A percentile compares a stretch with the other conserved stretches of the same genome.
Evolutionary conservation across 2,329 filamentous ascomycete genomes (phyloP).

Genomic region (Arthrinium puccinioides): DNA sequence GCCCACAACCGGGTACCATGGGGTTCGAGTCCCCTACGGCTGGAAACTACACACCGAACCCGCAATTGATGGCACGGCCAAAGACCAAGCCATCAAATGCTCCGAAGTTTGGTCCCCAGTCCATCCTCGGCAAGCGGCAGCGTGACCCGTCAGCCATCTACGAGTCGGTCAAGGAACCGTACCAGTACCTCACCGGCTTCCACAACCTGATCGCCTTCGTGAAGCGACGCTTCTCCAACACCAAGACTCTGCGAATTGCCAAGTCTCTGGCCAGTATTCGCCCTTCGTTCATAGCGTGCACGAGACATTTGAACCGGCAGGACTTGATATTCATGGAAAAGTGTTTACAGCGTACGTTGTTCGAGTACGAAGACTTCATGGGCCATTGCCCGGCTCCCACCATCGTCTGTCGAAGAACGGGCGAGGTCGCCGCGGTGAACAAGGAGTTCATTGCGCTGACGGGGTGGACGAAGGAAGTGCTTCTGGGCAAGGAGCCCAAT

Average conservation of each 20-base stretch:
- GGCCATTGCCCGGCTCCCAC: conserved; percentile 83
- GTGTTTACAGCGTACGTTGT: conserved; percentile 85
- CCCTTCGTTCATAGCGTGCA: conserved; percentile 88
- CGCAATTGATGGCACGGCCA: conserved; percentile 23
- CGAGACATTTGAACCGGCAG: conserved; percentile 76
- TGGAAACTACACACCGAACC: conserved; percentile 24
- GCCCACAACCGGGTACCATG: conserved; percentile 46
- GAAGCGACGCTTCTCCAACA: conserved; percentile 67
- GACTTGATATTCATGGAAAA: conserved; percentile 98
- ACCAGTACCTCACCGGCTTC: conserved; percentile 84
- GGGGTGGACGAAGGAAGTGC: conserved; percentile 84
- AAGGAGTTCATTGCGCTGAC: conserved; percentile 96
- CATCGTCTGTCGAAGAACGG: conserved; percentile 83
- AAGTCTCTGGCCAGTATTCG: conserved; percentile 84
- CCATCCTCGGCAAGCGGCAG: conserved; percentile 49
- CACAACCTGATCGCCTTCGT: conserved; percentile 80
- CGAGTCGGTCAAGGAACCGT: conserved; percentile 81
- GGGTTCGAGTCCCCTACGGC: conserved; percentile 49
- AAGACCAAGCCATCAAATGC: conserved; percentile 35
- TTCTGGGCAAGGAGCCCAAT: conserved; percentile 82
- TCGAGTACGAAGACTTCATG: conserved; percentile 91
- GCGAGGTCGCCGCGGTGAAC: conserved; percentile 89
- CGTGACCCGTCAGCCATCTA: conserved; percentile 82
- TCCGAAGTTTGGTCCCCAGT: conserved; percentile 33
- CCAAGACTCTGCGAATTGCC: conserved; percentile 75